These are phyloP conservation scores for Neofusicoccum parvum DNA, from an alignment of 2,329 filamentous ascomycete species.

Conservation along the genomic window DNA sequence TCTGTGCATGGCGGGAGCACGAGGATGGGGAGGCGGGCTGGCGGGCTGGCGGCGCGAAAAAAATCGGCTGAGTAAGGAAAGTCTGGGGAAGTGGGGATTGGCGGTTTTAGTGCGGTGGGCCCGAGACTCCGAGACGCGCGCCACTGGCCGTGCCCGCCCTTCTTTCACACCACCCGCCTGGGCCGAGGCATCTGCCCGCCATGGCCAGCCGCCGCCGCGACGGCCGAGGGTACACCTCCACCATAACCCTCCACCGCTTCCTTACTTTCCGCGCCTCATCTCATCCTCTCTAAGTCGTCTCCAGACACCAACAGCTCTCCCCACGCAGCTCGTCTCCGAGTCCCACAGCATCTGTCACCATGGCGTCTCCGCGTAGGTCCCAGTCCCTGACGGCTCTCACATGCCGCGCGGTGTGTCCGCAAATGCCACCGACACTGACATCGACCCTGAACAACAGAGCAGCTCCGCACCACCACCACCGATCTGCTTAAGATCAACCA, in stretches of 20 bases:
- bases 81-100: conserved; percentile 10
- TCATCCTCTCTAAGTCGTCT: not conserved
- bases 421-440: not conserved
- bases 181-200: conserved; percentile 14
- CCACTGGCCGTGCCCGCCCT: not conserved
- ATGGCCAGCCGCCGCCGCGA: not conserved
- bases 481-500: conserved; percentile 98
- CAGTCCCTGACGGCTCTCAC: conserved; percentile 5
- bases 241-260: conserved; percentile 23
- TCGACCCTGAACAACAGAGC: conserved; percentile 3
- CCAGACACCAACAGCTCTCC: not conserved
- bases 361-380: conserved; percentile 79
- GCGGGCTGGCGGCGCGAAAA: conserved; percentile 1
- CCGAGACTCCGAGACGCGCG: not conserved
- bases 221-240: conserved; percentile 13
- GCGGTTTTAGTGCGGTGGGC: not conserved
- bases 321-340: conserved; percentile 1
- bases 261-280: not conserved
- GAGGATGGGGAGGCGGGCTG: not conserved
- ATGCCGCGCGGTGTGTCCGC: conserved; percentile 13
- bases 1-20: not conserved
- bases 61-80: conserved; percentile 5
- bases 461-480: conserved; percentile 83
- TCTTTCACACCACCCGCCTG: not conserved
- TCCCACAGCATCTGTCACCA: conserved; percentile 41